A percentile compares a stretch with the other conserved stretches of the same genome.
Evolutionary conservation across 495 filamentous ascomycete genomes (phyloP).

Genomic region (Stereocaulon alpinum): DNA sequence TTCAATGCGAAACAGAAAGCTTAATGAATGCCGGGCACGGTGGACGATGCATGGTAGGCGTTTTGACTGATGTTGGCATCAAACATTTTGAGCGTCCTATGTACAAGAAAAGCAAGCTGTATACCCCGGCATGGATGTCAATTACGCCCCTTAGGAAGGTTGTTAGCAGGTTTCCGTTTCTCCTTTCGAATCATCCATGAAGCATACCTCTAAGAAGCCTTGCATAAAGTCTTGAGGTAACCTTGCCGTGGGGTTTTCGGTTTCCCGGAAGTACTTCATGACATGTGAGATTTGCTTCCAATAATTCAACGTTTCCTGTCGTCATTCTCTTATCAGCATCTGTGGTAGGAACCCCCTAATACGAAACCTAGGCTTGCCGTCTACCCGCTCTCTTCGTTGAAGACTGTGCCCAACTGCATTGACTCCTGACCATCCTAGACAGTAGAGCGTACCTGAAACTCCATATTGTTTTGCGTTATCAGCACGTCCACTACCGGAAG

Average conservation of each 20-base stretch:
- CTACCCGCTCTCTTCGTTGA: neutral
- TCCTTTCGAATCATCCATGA: neutral
- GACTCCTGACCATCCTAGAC: neutral
- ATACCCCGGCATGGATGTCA: slow-evolving; percentile 3
- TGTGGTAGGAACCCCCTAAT: neutral
- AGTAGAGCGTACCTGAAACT: slow-evolving; percentile 59
- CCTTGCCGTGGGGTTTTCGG: slow-evolving; percentile 70
- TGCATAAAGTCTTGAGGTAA: slow-evolving; percentile 81
- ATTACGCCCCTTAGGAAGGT: slow-evolving; percentile 20
- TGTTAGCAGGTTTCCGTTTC: neutral
- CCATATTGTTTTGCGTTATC: slow-evolving; percentile 73
- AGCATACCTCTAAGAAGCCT: slow-evolving; percentile 76
- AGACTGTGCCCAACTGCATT: neutral
- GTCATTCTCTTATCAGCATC: neutral
- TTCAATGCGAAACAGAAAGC: slow-evolving; percentile 42
- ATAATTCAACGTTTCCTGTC: slow-evolving; percentile 93
- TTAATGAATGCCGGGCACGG: slow-evolving; percentile 4
- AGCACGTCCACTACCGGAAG: slow-evolving; percentile 79
- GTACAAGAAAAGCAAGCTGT: slow-evolving; percentile 3
- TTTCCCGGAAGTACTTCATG: slow-evolving; percentile 90
- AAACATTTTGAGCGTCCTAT: neutral
- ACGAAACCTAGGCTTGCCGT: neutral
- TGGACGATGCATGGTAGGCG: neutral
- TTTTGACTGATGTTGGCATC: neutral
- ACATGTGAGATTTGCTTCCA: slow-evolving; percentile 97